These are phyloP conservation scores for Musa beccarii DNA, from an alignment of 176 grass and related monocot species.

Conservation along the genomic window DNA sequence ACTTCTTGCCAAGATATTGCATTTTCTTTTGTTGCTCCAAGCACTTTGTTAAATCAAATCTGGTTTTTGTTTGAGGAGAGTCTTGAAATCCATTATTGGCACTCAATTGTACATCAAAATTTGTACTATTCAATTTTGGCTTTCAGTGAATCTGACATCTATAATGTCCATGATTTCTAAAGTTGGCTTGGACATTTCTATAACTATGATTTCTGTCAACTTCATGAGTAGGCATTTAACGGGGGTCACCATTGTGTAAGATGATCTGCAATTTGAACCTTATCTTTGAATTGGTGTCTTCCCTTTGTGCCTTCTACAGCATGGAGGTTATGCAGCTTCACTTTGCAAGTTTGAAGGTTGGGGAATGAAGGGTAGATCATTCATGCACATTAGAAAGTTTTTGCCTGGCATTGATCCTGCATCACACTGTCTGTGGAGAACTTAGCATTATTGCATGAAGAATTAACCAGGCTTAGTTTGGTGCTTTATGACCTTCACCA, in stretches of 20 bases:
- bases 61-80: background rate
- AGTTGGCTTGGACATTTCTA: background rate
- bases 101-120: background rate
- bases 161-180: background rate
- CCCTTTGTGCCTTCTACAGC: too few species aligned
- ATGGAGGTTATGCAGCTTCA: too few species aligned
- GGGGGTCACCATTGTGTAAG: too few species aligned
- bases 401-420: too few species aligned
- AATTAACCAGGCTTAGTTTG: background rate
- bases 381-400: too few species aligned
- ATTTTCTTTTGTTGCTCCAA: background rate
- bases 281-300: too few species aligned
- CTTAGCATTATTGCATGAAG: background rate
- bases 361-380: too few species aligned
- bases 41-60: background rate
- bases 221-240: too few species aligned
- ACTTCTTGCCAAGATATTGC: background rate
- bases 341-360: too few species aligned
- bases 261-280: too few species aligned
- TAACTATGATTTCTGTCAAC: too few species aligned
- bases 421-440: too few species aligned
- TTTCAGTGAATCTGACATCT: background rate
- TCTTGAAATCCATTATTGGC: background rate
- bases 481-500: background rate
- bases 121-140: background rate